phyloP scores from a whole-genome alignment of 768 basidiomycete species.

The Tulasnella sp. region DNA sequence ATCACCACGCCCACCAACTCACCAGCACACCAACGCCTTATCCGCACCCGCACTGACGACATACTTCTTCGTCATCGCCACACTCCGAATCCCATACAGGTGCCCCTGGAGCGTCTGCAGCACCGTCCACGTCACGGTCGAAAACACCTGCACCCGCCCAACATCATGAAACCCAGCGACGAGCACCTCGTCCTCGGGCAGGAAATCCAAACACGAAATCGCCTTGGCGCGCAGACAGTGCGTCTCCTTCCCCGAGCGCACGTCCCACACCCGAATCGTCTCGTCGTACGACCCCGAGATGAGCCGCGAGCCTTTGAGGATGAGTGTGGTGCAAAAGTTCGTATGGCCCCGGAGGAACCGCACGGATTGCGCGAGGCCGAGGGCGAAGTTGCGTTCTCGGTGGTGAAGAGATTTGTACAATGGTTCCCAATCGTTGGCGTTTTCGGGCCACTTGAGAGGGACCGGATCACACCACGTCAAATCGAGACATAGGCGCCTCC shows the following conservation, averaged over 20 bases:
- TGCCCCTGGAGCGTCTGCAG: constrained; percentile 24
- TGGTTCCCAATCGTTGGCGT: constrained; percentile 63
- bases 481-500: constrained; percentile 58
- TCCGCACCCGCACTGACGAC: constrained; percentile 73
- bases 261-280: constrained; percentile 86
- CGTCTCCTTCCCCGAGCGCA: constrained; percentile 51
- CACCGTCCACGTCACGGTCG: constrained; percentile 51
- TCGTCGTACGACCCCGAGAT: constrained; percentile 89
- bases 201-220: constrained; percentile 58
- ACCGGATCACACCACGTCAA: constrained; percentile 16
- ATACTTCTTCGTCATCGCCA: constrained; percentile 72
- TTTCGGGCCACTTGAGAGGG: constrained; percentile 24
- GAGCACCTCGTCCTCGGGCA: constrained; percentile 77
- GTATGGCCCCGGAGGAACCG: constrained; percentile 73
- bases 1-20: constrained; percentile 20
- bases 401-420: constrained; percentile 72
- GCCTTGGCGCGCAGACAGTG: constrained; percentile 71
- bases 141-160: constrained; percentile 81
- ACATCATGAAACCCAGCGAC: constrained; percentile 90
- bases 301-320: constrained; percentile 57
- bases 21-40: constrained; percentile 58
- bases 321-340: constrained; percentile 74
- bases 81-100: constrained; percentile 50
- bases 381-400: constrained; percentile 71
- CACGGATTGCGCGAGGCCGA: constrained; percentile 62